Base-by-base conservation (phyloP, 129 eudicot species). In the Sambucus nigra region DNA sequence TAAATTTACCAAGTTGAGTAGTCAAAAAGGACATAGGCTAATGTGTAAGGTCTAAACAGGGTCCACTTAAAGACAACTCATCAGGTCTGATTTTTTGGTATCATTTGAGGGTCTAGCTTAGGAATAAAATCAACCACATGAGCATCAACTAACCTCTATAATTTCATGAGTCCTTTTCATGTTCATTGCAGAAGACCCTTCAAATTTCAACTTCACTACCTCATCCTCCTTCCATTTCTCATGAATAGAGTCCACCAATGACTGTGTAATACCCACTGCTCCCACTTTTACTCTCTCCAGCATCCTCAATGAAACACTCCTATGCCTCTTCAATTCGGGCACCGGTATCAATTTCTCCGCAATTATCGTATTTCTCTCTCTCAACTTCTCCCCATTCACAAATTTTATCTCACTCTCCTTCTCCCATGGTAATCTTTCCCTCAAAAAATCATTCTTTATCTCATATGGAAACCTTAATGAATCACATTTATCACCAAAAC, bases 211-310 rank as follows among this genome's bases (percentile, higher is more conserved):
- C 35, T 91, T 91, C 25, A 91, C 95, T 53, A 91, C 80, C 69
- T 91, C 99, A 63, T 82, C 88, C 25, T 15, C 45, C 55, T 79
- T 75, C 95, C 99, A 91, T 51, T 86, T 91, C 71, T 80, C 89
- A 49, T 77, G 84, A 17, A 91, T 85, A 1, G 79, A 52, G 33
- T 77, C 84, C 53, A 91, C 95, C 56, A 91, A 60, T 10, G 65
- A 82, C 61, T 85, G 89, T 11, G 94, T 82, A 55, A 91, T 68
- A 14, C 99, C 99, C 25, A 80, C 95, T 47, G 84, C 76, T 11
- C 86, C 94, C 12, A 91, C 95, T 51, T 88, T 80, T 27, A 86
- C 66, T 54, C 94, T 72, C 71, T 91, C 94, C 20, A 77, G 74
- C 95, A 86, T 91, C 57, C 95, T 77, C 80, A 82, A 65, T 27